These are phyloP conservation scores for Rhodotorula sp. DNA, from an alignment of 1,284 basidiomycete species.

Conservation along the genomic window DNA sequence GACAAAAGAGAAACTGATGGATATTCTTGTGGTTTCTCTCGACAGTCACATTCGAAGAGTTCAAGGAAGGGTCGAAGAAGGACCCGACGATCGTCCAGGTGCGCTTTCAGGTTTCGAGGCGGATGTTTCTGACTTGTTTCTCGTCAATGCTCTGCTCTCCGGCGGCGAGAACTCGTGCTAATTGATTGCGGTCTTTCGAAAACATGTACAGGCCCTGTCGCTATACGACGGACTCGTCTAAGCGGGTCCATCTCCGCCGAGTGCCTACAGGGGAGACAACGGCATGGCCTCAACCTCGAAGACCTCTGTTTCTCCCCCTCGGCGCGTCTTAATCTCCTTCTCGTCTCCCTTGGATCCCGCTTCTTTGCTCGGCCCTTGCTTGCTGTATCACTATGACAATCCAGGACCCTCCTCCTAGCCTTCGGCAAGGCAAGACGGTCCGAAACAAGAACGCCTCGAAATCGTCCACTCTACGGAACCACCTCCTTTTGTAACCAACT, in stretches of 20 bases:
- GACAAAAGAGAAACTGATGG: too few species aligned
- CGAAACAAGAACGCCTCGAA: not conserved
- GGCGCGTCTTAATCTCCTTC: too few species aligned
- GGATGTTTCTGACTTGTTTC: too few species aligned
- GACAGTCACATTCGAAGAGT: conserved; percentile 81
- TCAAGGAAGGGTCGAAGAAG: conserved; percentile 94
- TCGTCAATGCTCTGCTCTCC: not conserved
- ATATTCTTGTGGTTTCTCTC: too few species aligned
- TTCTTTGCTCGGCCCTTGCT: not conserved
- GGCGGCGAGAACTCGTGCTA: too few species aligned
- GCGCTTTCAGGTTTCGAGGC: not conserved
- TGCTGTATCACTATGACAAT: not conserved
- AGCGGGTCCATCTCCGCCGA: too few species aligned
- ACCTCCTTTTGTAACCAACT: too few species aligned
- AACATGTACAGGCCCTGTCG: conserved; percentile 52
- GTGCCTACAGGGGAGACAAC: not conserved
- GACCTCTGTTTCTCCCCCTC: not conserved
- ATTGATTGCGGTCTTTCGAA: not conserved
- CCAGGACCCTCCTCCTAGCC: not conserved
- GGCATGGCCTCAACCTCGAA: not conserved
- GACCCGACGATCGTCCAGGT: conserved; percentile 98
- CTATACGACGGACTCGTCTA: conserved; percentile 59
- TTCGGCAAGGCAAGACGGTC: not conserved
- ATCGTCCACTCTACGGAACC: too few species aligned
- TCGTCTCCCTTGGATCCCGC: not conserved